A percentile compares a stretch with the other conserved stretches of the same genome.
phyloP scores from a whole-genome alignment of 257 asterid species.

The Prunella vulgaris region DNA sequence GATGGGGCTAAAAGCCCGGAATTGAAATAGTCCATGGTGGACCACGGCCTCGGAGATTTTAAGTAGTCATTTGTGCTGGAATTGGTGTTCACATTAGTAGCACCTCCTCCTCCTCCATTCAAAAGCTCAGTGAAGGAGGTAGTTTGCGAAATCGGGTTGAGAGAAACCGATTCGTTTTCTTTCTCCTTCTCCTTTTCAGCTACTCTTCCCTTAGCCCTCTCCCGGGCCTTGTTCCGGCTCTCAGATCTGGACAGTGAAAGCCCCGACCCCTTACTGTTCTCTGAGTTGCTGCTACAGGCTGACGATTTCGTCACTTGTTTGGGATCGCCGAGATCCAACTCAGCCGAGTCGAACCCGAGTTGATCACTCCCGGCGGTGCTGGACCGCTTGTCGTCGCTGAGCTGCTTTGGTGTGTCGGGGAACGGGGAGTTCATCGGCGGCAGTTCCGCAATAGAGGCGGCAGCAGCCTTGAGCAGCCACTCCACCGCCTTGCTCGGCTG shows the following conservation, averaged over 20 bases:
- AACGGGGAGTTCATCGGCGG: constrained; percentile 52
- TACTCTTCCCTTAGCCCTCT: constrained; percentile 46
- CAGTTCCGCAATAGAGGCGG: constrained; percentile 57
- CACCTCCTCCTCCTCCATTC: constrained; percentile 33
- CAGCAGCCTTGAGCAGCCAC: constrained; percentile 81
- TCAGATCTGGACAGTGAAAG: constrained; percentile 55
- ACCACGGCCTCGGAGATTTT: constrained; percentile 38
- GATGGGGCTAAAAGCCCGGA: constrained; percentile 34
- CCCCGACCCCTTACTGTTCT: constrained; percentile 48
- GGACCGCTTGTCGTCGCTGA: constrained; percentile 63
- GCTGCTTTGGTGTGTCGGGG: constrained; percentile 58
- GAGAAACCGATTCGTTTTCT: constrained; percentile 26
- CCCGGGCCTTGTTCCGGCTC: constrained; percentile 45
- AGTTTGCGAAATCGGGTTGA: constrained; percentile 42
- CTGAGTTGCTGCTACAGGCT: constrained; percentile 44
- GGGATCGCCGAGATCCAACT: constrained; percentile 41
- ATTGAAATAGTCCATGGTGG: constrained; percentile 45
- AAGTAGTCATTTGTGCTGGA: constrained; percentile 21
- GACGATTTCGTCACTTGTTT: constrained; percentile 28
- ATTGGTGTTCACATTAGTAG: constrained; percentile 4
- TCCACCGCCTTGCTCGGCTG: constrained; percentile 96
- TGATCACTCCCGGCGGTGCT: constrained; percentile 47
- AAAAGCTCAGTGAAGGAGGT: constrained; percentile 57
- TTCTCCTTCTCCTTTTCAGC: constrained; percentile 51
- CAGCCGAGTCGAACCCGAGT: constrained; percentile 47